A percentile compares a stretch with the other conserved stretches of the same genome.
Conservation (phyloP, 805 yeast genomes). For the Spathaspora gorwiae region DNA sequence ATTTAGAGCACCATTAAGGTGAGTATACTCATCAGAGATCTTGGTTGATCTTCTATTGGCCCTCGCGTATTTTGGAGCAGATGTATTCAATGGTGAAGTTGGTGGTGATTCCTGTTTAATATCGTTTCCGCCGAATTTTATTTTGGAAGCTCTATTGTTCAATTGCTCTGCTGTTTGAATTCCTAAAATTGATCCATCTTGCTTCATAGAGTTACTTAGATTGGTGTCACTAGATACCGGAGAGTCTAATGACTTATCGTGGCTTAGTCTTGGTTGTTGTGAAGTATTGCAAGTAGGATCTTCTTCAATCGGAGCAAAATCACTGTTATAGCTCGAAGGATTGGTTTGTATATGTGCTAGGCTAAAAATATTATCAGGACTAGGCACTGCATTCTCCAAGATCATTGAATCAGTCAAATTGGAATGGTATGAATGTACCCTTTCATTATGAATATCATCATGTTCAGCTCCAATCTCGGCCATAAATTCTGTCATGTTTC, state of each 20-base stretch:
- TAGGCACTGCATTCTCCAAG: neutral
- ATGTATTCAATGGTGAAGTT: constrained; percentile 1
- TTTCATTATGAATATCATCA: neutral
- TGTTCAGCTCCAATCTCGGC: constrained; percentile 5
- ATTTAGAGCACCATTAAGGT: neutral
- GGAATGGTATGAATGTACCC: neutral
- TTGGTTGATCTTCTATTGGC: neutral
- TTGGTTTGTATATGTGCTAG: neutral
- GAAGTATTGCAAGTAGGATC: neutral
- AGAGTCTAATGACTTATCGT: constrained; percentile 3
- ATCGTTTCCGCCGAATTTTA: neutral
- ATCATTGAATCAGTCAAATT: neutral
- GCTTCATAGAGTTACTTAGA: neutral
- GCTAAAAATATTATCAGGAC: constrained; percentile 1
- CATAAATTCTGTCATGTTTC: constrained; percentile 3
- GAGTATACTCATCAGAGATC: neutral
- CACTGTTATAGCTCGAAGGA: constrained; percentile 1
- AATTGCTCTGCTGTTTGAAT: constrained; percentile 1
- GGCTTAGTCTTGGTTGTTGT: neutral
- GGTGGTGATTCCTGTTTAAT: constrained; percentile 2
- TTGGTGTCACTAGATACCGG: constrained; percentile 3
- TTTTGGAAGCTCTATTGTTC: constrained; percentile 1
- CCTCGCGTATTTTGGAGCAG: neutral
- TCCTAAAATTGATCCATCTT: neutral
- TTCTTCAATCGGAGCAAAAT: constrained; percentile 1